These are phyloP conservation scores for Funneliformis caledonium DNA, from an alignment of 371 early-diverging fungal species.

Conservation along the genomic window DNA sequence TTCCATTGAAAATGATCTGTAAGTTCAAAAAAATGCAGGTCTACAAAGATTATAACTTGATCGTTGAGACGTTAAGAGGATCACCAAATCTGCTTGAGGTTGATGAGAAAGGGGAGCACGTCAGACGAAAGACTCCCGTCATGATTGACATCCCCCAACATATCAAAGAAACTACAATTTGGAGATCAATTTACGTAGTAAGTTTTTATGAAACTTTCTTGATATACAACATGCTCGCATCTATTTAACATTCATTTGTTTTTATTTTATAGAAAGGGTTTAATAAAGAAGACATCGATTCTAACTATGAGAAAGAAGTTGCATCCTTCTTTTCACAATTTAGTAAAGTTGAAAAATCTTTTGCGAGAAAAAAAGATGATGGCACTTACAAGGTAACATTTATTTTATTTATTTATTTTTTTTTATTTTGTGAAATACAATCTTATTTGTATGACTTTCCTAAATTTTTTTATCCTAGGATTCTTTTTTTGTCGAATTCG, in stretches of 20 bases:
- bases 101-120: neutral
- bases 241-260: neutral
- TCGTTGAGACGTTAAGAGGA: slow-evolving; percentile 18
- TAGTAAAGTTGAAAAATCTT: neutral
- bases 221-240: neutral
- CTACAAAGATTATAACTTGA: slow-evolving; percentile 8
- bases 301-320: neutral
- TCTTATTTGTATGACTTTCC: neutral
- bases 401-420: neutral
- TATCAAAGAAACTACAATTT: slow-evolving; percentile 18
- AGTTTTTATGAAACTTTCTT: neutral
- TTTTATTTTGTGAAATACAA: neutral
- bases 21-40: slow-evolving; percentile 31
- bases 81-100: slow-evolving; percentile 32
- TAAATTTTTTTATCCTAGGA: slow-evolving; percentile 2
- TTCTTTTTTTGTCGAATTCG: slow-evolving; percentile 25
- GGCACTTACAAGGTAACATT: slow-evolving; percentile 23
- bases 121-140: slow-evolving; percentile 17
- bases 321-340: neutral
- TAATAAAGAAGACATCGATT: neutral
- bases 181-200: slow-evolving; percentile 27
- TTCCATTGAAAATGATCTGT: neutral
- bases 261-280: slow-evolving; percentile 26
- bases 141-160: slow-evolving; percentile 7
- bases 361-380: neutral